Percentiles rank a stretch among this genome's conserved stretches.
Evolutionary conservation across 1,139 yeast species (phyloP).

Genomic region (Suhomyces bribrorum): DNA sequence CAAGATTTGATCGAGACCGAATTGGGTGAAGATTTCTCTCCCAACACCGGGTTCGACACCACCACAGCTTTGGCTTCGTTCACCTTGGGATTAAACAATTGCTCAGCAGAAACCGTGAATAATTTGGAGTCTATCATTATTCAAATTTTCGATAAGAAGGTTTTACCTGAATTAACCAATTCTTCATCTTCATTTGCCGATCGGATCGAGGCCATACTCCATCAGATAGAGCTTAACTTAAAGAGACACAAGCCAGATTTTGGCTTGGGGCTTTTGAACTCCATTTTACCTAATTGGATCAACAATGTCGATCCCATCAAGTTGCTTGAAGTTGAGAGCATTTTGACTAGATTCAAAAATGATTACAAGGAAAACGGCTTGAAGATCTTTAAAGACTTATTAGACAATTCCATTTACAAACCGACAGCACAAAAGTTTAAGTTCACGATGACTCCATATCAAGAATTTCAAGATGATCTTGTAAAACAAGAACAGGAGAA

Average conservation of each 20-base stretch:
- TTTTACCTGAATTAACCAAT: slow-evolving; percentile 42
- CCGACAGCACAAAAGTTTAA: slow-evolving; percentile 56
- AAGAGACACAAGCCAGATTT: slow-evolving; percentile 89
- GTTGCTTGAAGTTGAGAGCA: slow-evolving; percentile 62
- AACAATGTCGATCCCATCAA: slow-evolving; percentile 74
- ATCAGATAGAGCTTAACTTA: slow-evolving; percentile 80
- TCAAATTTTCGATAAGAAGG: slow-evolving; percentile 37
- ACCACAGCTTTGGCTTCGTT: slow-evolving; percentile 78
- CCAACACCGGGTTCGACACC: slow-evolving; percentile 85
- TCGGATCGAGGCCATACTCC: slow-evolving; percentile 80
- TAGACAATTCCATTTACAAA: slow-evolving; percentile 52
- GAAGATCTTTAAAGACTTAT: slow-evolving; percentile 55
- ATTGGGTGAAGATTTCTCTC: slow-evolving; percentile 80
- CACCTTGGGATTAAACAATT: slow-evolving; percentile 84
- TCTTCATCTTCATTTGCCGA: slow-evolving; percentile 54
- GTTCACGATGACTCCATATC: slow-evolving; percentile 76
- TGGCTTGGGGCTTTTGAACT: slow-evolving; percentile 76
- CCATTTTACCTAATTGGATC: slow-evolving; percentile 81
- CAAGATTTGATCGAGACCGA: slow-evolving; percentile 83
- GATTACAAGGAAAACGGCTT: slow-evolving; percentile 60
- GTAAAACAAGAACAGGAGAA: slow-evolving; percentile 57
- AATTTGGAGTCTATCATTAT: slow-evolving; percentile 48
- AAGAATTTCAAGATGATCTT: slow-evolving; percentile 49
- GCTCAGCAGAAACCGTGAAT: slow-evolving; percentile 51
- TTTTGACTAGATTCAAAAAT: slow-evolving; percentile 57